Conservation (phyloP, 192 early-diverging fungal species). For the Backusella westeae region DNA sequence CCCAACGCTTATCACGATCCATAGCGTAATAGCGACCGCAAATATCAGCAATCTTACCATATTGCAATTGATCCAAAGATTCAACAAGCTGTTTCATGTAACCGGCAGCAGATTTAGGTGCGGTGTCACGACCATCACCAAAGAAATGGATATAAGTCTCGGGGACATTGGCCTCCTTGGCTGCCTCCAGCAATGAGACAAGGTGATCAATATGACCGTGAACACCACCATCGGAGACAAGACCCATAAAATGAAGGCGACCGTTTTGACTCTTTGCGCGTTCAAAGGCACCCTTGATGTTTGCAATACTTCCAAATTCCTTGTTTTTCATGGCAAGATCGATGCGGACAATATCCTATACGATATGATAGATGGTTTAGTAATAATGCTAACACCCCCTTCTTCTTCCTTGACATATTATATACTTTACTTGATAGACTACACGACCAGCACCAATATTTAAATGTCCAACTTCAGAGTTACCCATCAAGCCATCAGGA, state of each 20-base stretch:
- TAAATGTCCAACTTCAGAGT: conserved; percentile 98
- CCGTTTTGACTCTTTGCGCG: conserved; percentile 82
- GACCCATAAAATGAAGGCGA: conserved; percentile 90
- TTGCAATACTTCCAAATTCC: conserved; percentile 68
- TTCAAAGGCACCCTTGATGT: conserved; percentile 80
- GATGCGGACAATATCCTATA: conserved; percentile 95
- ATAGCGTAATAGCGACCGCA: conserved; percentile 99
- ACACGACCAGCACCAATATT: conserved; percentile 99
- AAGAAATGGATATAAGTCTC: conserved; percentile 93
- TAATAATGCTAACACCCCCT: too few species aligned
- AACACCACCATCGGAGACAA: conserved; percentile 98
- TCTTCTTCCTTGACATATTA: neutral
- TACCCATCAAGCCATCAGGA: conserved; percentile 99
- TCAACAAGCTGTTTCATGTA: conserved; percentile 80
- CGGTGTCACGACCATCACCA: conserved; percentile 96
- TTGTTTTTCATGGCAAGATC: conserved; percentile 89
- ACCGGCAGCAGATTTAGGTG: conserved; percentile 81
- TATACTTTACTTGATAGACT: conserved; percentile 83
- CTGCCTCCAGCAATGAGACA: conserved; percentile 74
- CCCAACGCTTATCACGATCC: conserved; percentile 99
- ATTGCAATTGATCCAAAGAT: conserved; percentile 58
- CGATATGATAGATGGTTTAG: too few species aligned
- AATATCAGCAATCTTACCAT: conserved; percentile 89
- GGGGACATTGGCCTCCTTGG: conserved; percentile 84
- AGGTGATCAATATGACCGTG: conserved; percentile 96